Conservation (phyloP, 2,329 filamentous ascomycete genomes). For the Xylaria arbuscula region DNA sequence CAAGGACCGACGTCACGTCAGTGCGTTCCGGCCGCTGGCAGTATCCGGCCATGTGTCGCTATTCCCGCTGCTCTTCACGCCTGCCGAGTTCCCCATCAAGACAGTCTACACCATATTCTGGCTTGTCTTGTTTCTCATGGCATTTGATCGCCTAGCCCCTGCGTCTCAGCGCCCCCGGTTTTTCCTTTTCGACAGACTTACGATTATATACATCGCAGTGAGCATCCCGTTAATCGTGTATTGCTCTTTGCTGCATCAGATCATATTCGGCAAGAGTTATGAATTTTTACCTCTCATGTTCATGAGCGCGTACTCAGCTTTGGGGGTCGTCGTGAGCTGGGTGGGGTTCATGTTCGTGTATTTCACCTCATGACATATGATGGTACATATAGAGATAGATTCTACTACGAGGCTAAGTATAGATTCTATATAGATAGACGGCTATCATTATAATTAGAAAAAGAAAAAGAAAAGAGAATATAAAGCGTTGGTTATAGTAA, state of each 20-base stretch:
- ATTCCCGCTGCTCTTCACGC: constrained; percentile 92
- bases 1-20: constrained; percentile 87
- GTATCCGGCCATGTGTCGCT: constrained; percentile 95
- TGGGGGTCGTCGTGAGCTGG: constrained; percentile 97
- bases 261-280: constrained; percentile 84
- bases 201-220: constrained; percentile 86
- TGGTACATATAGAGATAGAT: not conserved
- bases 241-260: constrained; percentile 82
- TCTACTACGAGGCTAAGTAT: not conserved
- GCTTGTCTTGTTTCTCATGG: constrained; percentile 85
- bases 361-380: constrained; percentile 70
- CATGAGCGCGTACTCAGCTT: constrained; percentile 90
- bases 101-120: constrained; percentile 92
- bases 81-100: constrained; percentile 93
- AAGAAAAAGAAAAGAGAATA: not conserved
- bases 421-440: constrained; percentile 8
- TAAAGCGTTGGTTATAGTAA: constrained; percentile 5
- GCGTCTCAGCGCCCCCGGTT: constrained; percentile 82
- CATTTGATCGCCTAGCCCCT: constrained; percentile 88
- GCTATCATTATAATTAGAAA: too few species aligned
- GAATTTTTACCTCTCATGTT: constrained; percentile 98
- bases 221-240: constrained; percentile 91
- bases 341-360: constrained; percentile 93
- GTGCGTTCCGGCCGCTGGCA: constrained; percentile 89
- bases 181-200: constrained; percentile 91